Conservation (phyloP, 768 basidiomycete genomes). For the Podaxis sp. region DNA sequence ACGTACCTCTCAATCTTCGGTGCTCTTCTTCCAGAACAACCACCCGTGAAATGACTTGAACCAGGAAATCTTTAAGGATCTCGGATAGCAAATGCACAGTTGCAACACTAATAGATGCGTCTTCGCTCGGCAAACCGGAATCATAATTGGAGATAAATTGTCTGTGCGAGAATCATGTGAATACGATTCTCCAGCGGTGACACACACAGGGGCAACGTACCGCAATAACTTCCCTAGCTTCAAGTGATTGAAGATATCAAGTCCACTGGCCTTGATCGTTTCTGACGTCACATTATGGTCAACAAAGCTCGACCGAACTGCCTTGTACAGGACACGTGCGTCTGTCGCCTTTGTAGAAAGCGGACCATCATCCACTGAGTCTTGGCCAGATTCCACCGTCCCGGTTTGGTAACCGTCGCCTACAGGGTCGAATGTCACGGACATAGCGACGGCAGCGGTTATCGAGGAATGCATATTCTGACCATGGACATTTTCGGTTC, state of each 20-base stretch:
- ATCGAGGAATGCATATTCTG: neutral
- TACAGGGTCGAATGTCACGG: neutral
- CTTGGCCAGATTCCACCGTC: neutral
- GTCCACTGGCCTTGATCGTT: neutral
- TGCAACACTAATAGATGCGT: slow-evolving; percentile 11
- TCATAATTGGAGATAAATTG: slow-evolving; percentile 15
- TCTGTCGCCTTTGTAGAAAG: neutral
- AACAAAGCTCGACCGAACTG: neutral
- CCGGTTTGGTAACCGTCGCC: neutral
- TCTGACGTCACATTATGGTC: neutral
- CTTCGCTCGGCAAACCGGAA: slow-evolving; percentile 5
- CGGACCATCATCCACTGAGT: slow-evolving; percentile 12
- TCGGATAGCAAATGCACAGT: slow-evolving; percentile 21
- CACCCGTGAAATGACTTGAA: slow-evolving; percentile 43
- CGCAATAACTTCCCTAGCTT: neutral
- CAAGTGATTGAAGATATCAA: slow-evolving; percentile 3
- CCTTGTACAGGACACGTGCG: neutral
- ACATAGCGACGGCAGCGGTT: neutral
- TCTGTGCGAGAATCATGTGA: slow-evolving; percentile 5
- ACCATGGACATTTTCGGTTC: neutral
- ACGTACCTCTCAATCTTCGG: slow-evolving; percentile 47
- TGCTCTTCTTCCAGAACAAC: slow-evolving; percentile 60
- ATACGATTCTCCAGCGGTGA: neutral
- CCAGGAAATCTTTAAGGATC: slow-evolving; percentile 46
- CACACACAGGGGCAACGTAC: neutral